phyloP scores from a whole-genome alignment of 2,329 filamentous ascomycete species.

The Fusarium pseudocircinatum region DNA sequence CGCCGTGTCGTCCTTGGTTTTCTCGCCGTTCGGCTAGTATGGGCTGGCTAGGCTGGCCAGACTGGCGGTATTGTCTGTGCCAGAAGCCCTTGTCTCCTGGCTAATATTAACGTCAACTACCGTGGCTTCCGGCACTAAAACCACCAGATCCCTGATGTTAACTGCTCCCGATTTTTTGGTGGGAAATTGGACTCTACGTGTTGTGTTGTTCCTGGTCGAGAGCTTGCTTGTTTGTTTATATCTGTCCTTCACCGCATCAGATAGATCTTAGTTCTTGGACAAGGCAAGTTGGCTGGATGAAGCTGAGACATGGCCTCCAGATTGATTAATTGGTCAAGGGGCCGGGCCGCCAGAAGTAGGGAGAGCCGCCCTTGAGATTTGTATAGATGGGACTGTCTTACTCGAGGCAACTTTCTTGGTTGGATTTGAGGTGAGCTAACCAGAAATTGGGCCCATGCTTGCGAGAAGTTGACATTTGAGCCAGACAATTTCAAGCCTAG shows the following conservation, averaged over 20 bases:
- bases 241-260: neutral
- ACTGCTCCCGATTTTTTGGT: constrained; percentile 1
- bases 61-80: constrained; percentile 24
- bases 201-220: neutral
- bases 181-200: constrained; percentile 11
- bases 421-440: neutral
- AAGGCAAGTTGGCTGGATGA: constrained; percentile 19
- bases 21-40: constrained; percentile 19
- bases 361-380: neutral
- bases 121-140: constrained; percentile 27
- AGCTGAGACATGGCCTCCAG: constrained; percentile 18
- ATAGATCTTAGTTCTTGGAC: constrained; percentile 18
- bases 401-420: neutral
- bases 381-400: constrained; percentile 11
- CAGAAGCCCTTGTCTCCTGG: constrained; percentile 14
- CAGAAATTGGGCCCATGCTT: constrained; percentile 11
- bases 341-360: neutral
- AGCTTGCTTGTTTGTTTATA: neutral
- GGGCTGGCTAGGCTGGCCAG: constrained; percentile 19
- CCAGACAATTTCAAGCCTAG: constrained; percentile 32
- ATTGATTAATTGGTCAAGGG: neutral
- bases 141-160: neutral
- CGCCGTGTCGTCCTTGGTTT: constrained; percentile 22
- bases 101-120: constrained; percentile 33
- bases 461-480: neutral